These are phyloP conservation scores for Phialemoniopsis sp. DNA, from an alignment of 2,329 filamentous ascomycete genomes.

Conservation along the genomic window DNA sequence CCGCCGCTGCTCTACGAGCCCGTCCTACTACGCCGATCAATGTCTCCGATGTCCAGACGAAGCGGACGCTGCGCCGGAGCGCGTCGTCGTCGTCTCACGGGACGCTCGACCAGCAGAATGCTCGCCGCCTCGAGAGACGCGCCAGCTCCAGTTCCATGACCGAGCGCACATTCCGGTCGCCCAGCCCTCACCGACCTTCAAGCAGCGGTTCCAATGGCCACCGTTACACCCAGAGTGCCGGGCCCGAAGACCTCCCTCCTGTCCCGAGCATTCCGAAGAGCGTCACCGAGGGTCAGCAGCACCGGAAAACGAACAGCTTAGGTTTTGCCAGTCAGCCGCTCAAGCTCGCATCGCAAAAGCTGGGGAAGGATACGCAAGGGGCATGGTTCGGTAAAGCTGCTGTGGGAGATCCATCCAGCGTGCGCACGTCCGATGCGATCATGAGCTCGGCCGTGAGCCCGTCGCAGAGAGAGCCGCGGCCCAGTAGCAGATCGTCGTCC, in stretches of 20 bases:
- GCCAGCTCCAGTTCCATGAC: slow-evolving; percentile 80
- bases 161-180: slow-evolving; percentile 80
- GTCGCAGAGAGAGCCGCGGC: slow-evolving; percentile 26
- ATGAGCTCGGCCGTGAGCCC: slow-evolving; percentile 26
- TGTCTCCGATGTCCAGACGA: slow-evolving; percentile 81
- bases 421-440: slow-evolving; percentile 38
- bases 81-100: slow-evolving; percentile 66
- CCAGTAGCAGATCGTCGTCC: slow-evolving; percentile 43
- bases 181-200: slow-evolving; percentile 54
- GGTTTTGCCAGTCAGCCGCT: slow-evolving; percentile 38
- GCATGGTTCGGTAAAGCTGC: slow-evolving; percentile 46
- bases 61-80: slow-evolving; percentile 72
- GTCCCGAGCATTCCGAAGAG: slow-evolving; percentile 68
- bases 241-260: slow-evolving; percentile 53
- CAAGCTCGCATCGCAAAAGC: slow-evolving; percentile 48
- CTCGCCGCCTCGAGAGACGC: slow-evolving; percentile 51
- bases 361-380: slow-evolving; percentile 29
- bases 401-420: slow-evolving; percentile 36
- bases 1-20: slow-evolving; percentile 77
- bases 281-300: slow-evolving; percentile 12
- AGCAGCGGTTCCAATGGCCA: slow-evolving; percentile 18
- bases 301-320: slow-evolving; percentile 25
- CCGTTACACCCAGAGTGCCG: slow-evolving; percentile 6
- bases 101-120: slow-evolving; percentile 11
- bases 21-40: slow-evolving; percentile 74